phyloP scores from a whole-genome alignment of 73 alveolate species.

The Paraurostyla sp. region DNA sequence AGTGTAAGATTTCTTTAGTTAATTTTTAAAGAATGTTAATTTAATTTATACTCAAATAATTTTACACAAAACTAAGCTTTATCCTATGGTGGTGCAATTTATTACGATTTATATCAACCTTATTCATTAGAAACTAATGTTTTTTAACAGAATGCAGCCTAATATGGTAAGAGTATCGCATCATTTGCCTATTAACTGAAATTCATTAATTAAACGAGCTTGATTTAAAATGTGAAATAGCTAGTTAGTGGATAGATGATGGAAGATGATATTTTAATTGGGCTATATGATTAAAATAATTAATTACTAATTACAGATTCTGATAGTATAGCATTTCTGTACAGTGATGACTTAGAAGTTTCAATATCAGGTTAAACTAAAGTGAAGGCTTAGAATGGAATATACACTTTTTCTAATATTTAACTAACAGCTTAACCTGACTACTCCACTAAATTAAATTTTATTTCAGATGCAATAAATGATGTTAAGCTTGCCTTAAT shows the following conservation, averaged over 20 bases:
- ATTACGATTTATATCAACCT: conserved; percentile 21
- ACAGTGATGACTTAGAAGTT: no score
- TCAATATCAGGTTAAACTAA: no score
- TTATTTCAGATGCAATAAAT: no score
- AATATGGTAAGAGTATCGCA: background rate
- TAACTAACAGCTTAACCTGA: no score
- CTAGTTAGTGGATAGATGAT: conserved; percentile 5
- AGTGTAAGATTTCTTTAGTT: background rate
- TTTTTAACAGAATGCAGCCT: background rate
- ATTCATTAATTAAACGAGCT: background rate
- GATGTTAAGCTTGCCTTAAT: no score
- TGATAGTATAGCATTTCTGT: no score
- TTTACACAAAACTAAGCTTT: background rate
- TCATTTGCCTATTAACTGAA: conserved; percentile 8
- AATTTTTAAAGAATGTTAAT: background rate
- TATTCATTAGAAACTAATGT: background rate
- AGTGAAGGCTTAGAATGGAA: no score
- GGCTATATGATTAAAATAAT: no score
- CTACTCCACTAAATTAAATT: no score
- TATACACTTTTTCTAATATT: no score
- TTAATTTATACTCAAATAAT: background rate
- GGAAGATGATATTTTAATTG: no score
- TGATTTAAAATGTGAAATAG: background rate
- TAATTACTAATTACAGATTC: no score
- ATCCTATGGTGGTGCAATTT: conserved; percentile 8